Evolutionary conservation across 164 flowering plant genomes (phyloP).

Genomic region (Chimonanthus praecox): DNA sequence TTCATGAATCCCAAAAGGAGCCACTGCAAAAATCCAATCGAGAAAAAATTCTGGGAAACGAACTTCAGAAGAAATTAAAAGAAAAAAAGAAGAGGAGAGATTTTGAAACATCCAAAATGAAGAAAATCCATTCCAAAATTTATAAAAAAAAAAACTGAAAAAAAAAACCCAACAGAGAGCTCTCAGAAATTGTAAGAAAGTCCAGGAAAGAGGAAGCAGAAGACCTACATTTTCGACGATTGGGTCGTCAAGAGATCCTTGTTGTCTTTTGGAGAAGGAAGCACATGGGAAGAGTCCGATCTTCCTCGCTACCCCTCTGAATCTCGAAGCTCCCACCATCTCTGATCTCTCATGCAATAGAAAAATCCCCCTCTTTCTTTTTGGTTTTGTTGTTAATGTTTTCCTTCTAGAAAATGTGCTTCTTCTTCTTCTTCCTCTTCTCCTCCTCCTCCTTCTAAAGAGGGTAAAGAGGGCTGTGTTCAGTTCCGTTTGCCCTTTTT

Average conservation of each 20-base stretch:
- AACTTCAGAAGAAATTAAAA: not conserved
- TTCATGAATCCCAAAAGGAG: too few relatives aligned
- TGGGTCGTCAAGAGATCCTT: constrained; percentile 8
- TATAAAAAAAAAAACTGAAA: not conserved
- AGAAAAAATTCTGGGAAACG: too few relatives aligned
- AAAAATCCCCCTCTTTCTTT: not conserved
- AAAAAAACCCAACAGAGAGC: not conserved
- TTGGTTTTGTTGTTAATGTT: not conserved
- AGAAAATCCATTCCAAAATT: not conserved
- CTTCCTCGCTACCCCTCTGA: constrained; percentile 21
- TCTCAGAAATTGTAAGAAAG: not conserved
- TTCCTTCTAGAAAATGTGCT: not conserved
- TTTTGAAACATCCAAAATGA: not conserved
- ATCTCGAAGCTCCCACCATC: constrained; percentile 17
- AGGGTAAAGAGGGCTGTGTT: not conserved
- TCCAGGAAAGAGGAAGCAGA: not conserved
- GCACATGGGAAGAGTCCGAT: constrained; percentile 23
- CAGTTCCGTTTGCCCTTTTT: not conserved
- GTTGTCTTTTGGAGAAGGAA: constrained; percentile 12
- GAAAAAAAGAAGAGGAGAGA: not conserved
- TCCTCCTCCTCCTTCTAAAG: not conserved
- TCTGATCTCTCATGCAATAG: constrained; percentile 4
- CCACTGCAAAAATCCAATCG: too few relatives aligned
- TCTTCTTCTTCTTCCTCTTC: not conserved
- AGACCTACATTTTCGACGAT: constrained; percentile 11